A percentile compares a stretch with the other conserved stretches of the same genome.
phyloP scores from a whole-genome alignment of 2,329 filamentous ascomycete species.

The Colletotrichum agaves region DNA sequence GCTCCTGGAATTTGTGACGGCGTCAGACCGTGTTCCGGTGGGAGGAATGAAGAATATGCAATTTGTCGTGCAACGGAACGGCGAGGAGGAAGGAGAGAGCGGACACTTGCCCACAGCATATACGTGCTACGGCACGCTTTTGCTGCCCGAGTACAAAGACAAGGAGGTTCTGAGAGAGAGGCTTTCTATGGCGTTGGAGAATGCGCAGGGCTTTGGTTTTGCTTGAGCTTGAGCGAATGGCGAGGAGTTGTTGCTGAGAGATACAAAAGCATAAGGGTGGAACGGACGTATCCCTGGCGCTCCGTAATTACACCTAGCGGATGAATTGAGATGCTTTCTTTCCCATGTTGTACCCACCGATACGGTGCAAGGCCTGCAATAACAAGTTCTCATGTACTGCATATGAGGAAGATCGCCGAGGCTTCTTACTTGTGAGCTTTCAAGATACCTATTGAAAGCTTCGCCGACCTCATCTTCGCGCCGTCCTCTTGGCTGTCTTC shows the following conservation, averaged over 20 bases:
- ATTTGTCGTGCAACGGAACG: slow-evolving; percentile 85
- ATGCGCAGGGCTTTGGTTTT: slow-evolving; percentile 90
- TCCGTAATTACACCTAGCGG: not conserved
- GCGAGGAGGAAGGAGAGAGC: slow-evolving; percentile 65
- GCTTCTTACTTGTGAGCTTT: too few species aligned
- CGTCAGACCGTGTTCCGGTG: slow-evolving; percentile 88
- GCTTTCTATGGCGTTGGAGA: slow-evolving; percentile 86
- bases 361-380: too few species aligned
- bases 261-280: not conserved
- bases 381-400: too few species aligned
- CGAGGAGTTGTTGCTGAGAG: slow-evolving; percentile 13
- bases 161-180: slow-evolving; percentile 78
- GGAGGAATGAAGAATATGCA: slow-evolving; percentile 84
- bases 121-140: slow-evolving; percentile 91
- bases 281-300: not conserved
- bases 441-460: too few species aligned
- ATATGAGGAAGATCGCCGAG: too few species aligned
- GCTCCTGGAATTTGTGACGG: slow-evolving; percentile 94
- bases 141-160: slow-evolving; percentile 84
- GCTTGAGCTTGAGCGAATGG: slow-evolving; percentile 56
- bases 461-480: too few species aligned
- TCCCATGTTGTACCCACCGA: too few species aligned
- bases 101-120: slow-evolving; percentile 83
- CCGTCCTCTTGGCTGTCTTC: too few species aligned
- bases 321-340: not conserved